Evolutionary conservation across 495 filamentous ascomycete genomes (phyloP).

Genomic region (Neurospora africana): DNA sequence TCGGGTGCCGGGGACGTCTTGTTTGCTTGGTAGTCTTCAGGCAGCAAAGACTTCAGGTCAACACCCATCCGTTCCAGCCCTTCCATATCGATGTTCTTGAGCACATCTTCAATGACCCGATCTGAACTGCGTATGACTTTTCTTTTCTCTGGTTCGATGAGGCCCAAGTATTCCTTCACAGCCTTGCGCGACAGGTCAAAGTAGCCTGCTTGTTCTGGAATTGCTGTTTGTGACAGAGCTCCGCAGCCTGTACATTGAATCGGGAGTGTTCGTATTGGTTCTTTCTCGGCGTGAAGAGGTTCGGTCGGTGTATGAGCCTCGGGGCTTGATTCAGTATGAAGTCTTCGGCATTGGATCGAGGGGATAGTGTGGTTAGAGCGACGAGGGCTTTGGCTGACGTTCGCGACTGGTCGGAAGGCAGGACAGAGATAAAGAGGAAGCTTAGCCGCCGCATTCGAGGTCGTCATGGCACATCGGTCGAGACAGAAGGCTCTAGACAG

Average conservation of each 20-base stretch:
- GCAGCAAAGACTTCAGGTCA: constrained; percentile 22
- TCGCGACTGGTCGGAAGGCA: constrained; percentile 14
- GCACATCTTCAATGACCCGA: constrained; percentile 29
- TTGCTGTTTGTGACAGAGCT: constrained; percentile 63
- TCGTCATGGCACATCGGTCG: constrained; percentile 20
- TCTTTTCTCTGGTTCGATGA: constrained; percentile 8
- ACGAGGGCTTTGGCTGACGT: background rate
- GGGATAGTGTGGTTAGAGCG: constrained; percentile 12
- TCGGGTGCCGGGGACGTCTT: constrained; percentile 1
- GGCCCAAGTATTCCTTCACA: constrained; percentile 35
- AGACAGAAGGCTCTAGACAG: constrained; percentile 30
- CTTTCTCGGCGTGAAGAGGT: background rate
- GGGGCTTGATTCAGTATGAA: constrained; percentile 18
- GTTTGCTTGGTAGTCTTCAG: background rate
- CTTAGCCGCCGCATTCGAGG: constrained; percentile 9
- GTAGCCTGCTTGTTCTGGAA: constrained; percentile 65
- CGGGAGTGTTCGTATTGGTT: constrained; percentile 35
- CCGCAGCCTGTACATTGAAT: constrained; percentile 78
- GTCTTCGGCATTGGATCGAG: constrained; percentile 14
- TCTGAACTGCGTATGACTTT: constrained; percentile 19
- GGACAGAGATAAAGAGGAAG: constrained; percentile 37
- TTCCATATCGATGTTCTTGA: constrained; percentile 28
- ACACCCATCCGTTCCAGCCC: constrained; percentile 34
- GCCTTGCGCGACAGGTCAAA: constrained; percentile 50
- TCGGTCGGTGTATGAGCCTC: background rate